phyloP scores from a whole-genome alignment of 169 alveolate genomes.

The Plasmodium gaboni region DNA sequence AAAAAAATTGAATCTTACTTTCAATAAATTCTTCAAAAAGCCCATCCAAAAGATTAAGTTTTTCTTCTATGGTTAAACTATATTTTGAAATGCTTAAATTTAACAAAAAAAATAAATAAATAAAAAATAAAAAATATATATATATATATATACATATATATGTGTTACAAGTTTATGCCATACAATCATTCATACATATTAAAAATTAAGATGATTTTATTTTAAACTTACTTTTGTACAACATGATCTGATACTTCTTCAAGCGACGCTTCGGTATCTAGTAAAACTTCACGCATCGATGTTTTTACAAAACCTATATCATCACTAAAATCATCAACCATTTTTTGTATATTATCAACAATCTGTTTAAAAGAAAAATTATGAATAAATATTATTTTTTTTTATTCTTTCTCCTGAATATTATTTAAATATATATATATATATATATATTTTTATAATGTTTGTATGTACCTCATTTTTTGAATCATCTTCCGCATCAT shows the following conservation, averaged over 20 bases:
- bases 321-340: conserved; percentile 36
- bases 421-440: neutral
- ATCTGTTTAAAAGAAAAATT: conserved; percentile 17
- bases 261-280: conserved; percentile 48
- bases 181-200: neutral
- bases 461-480: conserved; percentile 15
- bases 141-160: neutral
- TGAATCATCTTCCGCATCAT: conserved; percentile 1
- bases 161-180: neutral
- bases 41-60: conserved; percentile 41
- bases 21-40: conserved; percentile 24
- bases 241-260: conserved; percentile 55
- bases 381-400: neutral
- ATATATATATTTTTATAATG: neutral
- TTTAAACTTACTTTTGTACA: conserved; percentile 20
- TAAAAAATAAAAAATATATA: conserved; percentile 1
- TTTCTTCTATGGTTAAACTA: conserved; percentile 43
- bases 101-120: too few relatives aligned
- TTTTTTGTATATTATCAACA: conserved; percentile 34
- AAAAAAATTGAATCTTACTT: conserved; percentile 21
- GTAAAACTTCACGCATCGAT: conserved; percentile 24
- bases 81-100: conserved; percentile 30
- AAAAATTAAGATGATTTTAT: neutral
- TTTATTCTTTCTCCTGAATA: neutral
- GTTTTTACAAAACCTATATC: conserved; percentile 37